phyloP scores from a whole-genome alignment of 352 stramenopile genomes.

The Globisporangium acanthophoron region DNA sequence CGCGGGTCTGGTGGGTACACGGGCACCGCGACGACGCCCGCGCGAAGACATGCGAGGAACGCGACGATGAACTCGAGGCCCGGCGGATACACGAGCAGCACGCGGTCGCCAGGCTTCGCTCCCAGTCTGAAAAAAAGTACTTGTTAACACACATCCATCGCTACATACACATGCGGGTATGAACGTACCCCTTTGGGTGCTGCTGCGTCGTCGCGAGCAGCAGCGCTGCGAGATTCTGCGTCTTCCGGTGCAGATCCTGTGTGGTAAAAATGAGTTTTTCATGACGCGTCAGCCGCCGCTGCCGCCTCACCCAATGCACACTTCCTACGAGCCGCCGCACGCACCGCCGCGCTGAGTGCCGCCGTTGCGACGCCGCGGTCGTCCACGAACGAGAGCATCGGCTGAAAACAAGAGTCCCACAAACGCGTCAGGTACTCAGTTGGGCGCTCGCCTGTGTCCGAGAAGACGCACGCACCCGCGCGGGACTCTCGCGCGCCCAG shows the following conservation, averaged over 20 bases:
- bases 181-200: conserved; percentile 58
- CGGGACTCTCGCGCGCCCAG: conserved; percentile 68
- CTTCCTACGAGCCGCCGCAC: background rate
- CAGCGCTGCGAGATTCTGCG: conserved; percentile 65
- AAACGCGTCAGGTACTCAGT: too few species aligned
- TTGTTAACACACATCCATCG: background rate
- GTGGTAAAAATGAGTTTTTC: background rate
- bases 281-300: too few species aligned
- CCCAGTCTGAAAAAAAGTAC: conserved; percentile 29
- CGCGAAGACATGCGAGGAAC: conserved; percentile 95
- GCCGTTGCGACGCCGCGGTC: conserved; percentile 49
- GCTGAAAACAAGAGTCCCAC: conserved; percentile 21
- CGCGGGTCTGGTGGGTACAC: conserved; percentile 90
- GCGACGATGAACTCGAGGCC: conserved; percentile 97
- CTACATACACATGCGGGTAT: background rate
- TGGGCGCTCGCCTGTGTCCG: background rate
- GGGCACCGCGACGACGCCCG: conserved; percentile 92
- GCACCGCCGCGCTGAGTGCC: conserved; percentile 54
- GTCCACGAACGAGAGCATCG: conserved; percentile 74
- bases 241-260: conserved; percentile 62
- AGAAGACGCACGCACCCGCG: conserved; percentile 26
- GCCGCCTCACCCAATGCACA: too few species aligned
- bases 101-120: conserved; percentile 63
- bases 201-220: conserved; percentile 40
- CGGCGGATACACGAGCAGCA: conserved; percentile 97